Base-by-base conservation (phyloP, 2,329 filamentous ascomycete genomes). In the Epichloe gansuensis region DNA sequence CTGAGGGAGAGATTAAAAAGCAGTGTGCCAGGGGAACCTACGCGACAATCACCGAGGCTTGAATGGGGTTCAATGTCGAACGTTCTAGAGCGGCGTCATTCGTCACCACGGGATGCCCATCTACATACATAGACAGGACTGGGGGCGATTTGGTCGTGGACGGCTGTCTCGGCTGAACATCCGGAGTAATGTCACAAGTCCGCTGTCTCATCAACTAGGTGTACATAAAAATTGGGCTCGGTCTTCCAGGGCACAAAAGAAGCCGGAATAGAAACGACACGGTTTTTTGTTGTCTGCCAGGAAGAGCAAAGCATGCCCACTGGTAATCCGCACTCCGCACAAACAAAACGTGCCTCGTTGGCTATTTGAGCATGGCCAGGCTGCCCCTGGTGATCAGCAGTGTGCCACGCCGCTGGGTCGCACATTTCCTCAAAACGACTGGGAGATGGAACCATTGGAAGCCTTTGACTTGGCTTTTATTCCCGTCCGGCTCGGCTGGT, bases 401-500 rank as follows among this genome's bases (percentile, higher is more conserved):
- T 31, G 45, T 35, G 25, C 25, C 45, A n/a, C 28, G 35, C 25
- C 45, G 12, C 11, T 46, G 45, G 41, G 41, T 43, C 41, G 41
- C 41, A 43, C 17, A 25, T 25, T 43, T 17, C 41, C 41, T 9
- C 17, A 43, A 43, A 43, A 21, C 12, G 41, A 43, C 17, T 43
- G 46, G 13, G 17, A 23, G 34, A 48, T 38, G 23, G 34, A 48
- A 37, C 46, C 37, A 48, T 38, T 23, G 17, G 23, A 17, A 44
- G n/a, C 28, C 39, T 35, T 31, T 6, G 37, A 42, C 41, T 25
- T 50, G 48, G 42, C 42, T 44, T 37, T 35, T 50, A 34, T 44
- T 50, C 28, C 48, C 48, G 48, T 34, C 48, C 13, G 23, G 48
- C 48, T 25, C 13, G 23, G 48, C 48, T 25, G 48, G 48, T 50